Evolutionary conservation across 2,329 filamentous ascomycete genomes (phyloP).

Genomic region (Stenocarpella maydis): DNA sequence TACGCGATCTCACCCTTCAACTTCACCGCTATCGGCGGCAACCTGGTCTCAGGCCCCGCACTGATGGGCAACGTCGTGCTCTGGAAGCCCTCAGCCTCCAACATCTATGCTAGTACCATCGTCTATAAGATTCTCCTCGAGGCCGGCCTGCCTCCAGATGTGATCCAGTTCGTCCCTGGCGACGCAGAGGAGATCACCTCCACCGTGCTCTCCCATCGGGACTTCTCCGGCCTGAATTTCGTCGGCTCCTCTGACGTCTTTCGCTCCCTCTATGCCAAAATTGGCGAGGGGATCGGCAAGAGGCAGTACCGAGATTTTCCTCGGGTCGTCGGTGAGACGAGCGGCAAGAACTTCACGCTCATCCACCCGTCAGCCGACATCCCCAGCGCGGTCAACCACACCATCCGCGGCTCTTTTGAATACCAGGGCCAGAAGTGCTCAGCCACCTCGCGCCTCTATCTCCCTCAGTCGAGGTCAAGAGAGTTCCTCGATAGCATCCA

Average conservation of each 20-base stretch:
- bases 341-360: slow-evolving; percentile 63
- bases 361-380: slow-evolving; percentile 57
- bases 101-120: slow-evolving; percentile 90
- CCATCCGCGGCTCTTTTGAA: slow-evolving; percentile 58
- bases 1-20: slow-evolving; percentile 97
- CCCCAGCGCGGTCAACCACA: slow-evolving; percentile 53
- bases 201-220: slow-evolving; percentile 75
- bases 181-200: slow-evolving; percentile 86
- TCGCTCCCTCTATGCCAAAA: slow-evolving; percentile 86
- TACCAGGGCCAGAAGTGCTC: slow-evolving; percentile 62
- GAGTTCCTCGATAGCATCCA: slow-evolving; percentile 49
- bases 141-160: slow-evolving; percentile 86
- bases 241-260: slow-evolving; percentile 94
- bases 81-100: slow-evolving; percentile 94
- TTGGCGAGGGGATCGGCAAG: slow-evolving; percentile 81
- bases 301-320: slow-evolving; percentile 82
- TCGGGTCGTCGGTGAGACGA: slow-evolving; percentile 58
- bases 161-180: slow-evolving; percentile 93
- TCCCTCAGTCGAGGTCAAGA: slow-evolving; percentile 55
- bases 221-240: slow-evolving; percentile 91
- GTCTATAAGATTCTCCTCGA: slow-evolving; percentile 90
- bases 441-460: slow-evolving; percentile 61
- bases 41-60: slow-evolving; percentile 84
- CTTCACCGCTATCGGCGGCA: slow-evolving; percentile 94
- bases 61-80: slow-evolving; percentile 93